phyloP scores from a whole-genome alignment of 1,139 yeast species.

The Debaryomyces sp. region DNA sequence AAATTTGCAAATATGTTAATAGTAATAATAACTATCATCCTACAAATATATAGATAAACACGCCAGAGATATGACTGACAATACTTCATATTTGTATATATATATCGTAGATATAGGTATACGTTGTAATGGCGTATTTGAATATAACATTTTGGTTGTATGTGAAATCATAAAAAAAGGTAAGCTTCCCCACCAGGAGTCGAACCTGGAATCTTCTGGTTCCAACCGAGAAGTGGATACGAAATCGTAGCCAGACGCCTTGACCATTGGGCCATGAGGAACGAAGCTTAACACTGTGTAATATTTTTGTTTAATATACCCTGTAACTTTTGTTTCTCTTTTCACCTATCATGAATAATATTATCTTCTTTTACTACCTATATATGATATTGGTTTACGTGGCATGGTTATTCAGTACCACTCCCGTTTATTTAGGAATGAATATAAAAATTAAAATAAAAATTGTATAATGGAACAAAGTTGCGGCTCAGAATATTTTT shows the following conservation, averaged over 20 bases:
- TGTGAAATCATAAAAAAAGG: conserved; percentile 26
- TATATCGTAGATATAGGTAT: neutral
- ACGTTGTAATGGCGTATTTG: neutral
- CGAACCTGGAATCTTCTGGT: conserved; percentile 96
- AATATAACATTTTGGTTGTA: neutral
- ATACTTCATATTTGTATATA: neutral
- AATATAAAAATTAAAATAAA: neutral
- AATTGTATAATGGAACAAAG: neutral
- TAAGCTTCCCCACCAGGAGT: conserved; percentile 91
- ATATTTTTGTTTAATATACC: neutral
- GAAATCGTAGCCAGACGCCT: conserved; percentile 58
- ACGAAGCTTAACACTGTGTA: conserved; percentile 38
- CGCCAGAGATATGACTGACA: neutral
- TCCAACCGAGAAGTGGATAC: conserved; percentile 52
- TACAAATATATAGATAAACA: too few species aligned
- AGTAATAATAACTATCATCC: neutral
- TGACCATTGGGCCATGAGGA: conserved; percentile 62
- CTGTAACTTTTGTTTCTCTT: neutral
- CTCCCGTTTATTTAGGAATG: neutral
- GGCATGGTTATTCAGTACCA: neutral
- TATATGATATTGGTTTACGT: neutral
- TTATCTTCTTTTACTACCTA: neutral
- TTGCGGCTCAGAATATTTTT: conserved; percentile 1
- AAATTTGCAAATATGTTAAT: neutral
- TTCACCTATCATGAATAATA: too few species aligned